These are phyloP conservation scores for Arachnopeziza araneosa DNA, from an alignment of 2,329 filamentous ascomycete species.

Conservation along the genomic window DNA sequence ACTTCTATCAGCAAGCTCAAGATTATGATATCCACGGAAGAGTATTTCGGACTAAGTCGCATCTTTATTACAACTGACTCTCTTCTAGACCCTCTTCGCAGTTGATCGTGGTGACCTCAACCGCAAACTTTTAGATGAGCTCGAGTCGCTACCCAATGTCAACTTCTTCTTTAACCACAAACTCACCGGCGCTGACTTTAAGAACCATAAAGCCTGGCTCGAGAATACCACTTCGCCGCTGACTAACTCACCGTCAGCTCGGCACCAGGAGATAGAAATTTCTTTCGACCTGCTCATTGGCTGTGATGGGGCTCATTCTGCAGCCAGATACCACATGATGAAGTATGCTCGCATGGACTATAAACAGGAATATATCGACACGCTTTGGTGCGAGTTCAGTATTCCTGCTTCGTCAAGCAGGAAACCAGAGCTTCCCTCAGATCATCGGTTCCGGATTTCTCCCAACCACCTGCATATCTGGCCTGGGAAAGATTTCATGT, in stretches of 20 bases:
- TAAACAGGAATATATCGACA: conserved; percentile 91
- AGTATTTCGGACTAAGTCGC: conserved; percentile 42
- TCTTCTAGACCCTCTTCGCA: conserved; percentile 69
- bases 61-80: not conserved
- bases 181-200: conserved; percentile 83
- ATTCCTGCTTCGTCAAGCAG: conserved; percentile 52
- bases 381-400: conserved; percentile 93
- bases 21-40: conserved; percentile 85
- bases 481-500: conserved; percentile 94
- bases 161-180: conserved; percentile 92
- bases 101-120: conserved; percentile 83
- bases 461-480: conserved; percentile 96
- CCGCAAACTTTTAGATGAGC: conserved; percentile 72
- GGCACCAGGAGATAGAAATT: conserved; percentile 65
- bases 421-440: conserved; percentile 18
- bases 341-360: conserved; percentile 90
- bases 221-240: conserved; percentile 43
- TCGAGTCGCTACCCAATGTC: conserved; percentile 83
- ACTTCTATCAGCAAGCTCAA: conserved; percentile 73
- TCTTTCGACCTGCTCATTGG: conserved; percentile 91
- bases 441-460: conserved; percentile 63
- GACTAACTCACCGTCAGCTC: conserved; percentile 15
- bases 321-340: conserved; percentile 90
- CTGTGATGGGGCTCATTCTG: conserved; percentile 90
- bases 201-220: conserved; percentile 77